phyloP scores from a whole-genome alignment of 441 rosid species.

The Mallotus japonicus region DNA sequence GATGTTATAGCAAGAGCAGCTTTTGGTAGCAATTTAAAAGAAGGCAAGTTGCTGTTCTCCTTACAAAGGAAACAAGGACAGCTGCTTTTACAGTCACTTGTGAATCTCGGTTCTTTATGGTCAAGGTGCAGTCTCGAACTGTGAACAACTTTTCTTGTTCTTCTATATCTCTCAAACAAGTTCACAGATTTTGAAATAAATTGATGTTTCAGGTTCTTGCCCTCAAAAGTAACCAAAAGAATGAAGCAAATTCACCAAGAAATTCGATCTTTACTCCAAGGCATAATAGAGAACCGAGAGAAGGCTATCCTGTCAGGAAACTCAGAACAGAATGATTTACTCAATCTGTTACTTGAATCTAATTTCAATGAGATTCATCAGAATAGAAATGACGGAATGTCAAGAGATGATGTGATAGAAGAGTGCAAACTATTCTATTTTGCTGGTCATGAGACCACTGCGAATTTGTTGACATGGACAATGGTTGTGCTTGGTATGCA shows the following conservation, averaged over 20 bases:
- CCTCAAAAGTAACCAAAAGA: slow-evolving; percentile 16
- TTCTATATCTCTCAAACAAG: too few relatives aligned
- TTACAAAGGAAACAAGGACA: slow-evolving; percentile 18
- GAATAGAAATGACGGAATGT: slow-evolving; percentile 18
- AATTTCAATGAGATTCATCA: slow-evolving; percentile 15
- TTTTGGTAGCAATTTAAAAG: slow-evolving; percentile 28
- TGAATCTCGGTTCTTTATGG: slow-evolving; percentile 6
- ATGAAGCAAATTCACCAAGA: slow-evolving; percentile 26
- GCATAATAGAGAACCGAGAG: slow-evolving; percentile 16
- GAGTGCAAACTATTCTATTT: slow-evolving; percentile 32
- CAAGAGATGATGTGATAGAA: slow-evolving; percentile 27
- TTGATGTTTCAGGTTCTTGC: neutral
- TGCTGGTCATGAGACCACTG: slow-evolving; percentile 31
- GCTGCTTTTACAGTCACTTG: slow-evolving; percentile 12
- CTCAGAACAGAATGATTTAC: slow-evolving; percentile 15
- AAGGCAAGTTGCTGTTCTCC: slow-evolving; percentile 23
- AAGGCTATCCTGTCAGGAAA: slow-evolving; percentile 12
- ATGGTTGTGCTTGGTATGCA: slow-evolving; percentile 21
- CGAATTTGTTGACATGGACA: slow-evolving; percentile 26
- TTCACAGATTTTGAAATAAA: neutral
- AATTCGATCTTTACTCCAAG: slow-evolving; percentile 7
- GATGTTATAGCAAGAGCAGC: slow-evolving; percentile 29
- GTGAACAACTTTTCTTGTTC: too few relatives aligned
- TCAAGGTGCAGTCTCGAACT: slow-evolving; percentile 2
- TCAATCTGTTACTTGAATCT: slow-evolving; percentile 17